Conservation (phyloP, 768 basidiomycete species). For the Cystobasidium onofrii region DNA sequence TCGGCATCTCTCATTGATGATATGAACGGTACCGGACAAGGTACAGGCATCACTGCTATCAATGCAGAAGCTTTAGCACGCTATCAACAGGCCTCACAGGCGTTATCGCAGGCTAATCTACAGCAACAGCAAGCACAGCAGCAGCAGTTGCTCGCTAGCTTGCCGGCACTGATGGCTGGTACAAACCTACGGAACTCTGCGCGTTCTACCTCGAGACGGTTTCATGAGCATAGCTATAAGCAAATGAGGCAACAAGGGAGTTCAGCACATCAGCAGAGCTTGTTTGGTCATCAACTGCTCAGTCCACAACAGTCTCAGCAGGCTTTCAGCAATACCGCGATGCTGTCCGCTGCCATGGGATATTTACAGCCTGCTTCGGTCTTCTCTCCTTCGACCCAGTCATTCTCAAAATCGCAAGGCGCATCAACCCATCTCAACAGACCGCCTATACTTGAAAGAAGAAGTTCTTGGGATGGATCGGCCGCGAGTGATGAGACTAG, state of each 20-base stretch:
- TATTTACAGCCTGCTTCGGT: not conserved
- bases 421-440: not conserved
- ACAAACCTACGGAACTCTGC: not conserved
- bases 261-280: slow-evolving; percentile 6
- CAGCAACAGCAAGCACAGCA: slow-evolving; percentile 27
- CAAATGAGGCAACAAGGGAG: not conserved
- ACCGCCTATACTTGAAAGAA: not conserved
- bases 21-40: not conserved
- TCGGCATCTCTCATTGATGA: not conserved
- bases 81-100: slow-evolving; percentile 19
- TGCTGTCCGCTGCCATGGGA: not conserved
- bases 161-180: not conserved
- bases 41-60: slow-evolving; percentile 5
- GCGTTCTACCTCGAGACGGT: not conserved
- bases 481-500: slow-evolving; percentile 2
- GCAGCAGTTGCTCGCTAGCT: not conserved
- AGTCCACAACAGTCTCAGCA: not conserved
- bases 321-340: not conserved
- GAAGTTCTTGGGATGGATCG: slow-evolving; percentile 35
- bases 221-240: not conserved
- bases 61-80: slow-evolving; percentile 24
- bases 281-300: not conserved
- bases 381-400: not conserved
- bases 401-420: not conserved
- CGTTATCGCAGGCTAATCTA: slow-evolving; percentile 1